Percentiles rank a stretch among this genome's conserved stretches.
Evolutionary conservation across 495 filamentous ascomycete genomes (phyloP).

Genomic region (Talaromyces nanjingensis): DNA sequence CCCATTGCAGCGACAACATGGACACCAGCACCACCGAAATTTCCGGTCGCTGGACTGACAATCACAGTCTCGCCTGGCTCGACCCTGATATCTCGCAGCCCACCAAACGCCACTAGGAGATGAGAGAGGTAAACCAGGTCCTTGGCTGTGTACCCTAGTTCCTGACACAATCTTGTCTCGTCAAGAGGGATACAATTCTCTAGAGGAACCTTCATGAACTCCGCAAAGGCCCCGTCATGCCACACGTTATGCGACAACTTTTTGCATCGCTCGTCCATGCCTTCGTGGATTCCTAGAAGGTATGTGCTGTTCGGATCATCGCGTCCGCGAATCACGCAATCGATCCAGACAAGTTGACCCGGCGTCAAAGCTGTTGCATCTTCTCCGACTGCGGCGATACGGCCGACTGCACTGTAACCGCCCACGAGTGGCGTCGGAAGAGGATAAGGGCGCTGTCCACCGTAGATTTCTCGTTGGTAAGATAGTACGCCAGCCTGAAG

Average conservation of each 20-base stretch:
- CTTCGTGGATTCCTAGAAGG: neutral
- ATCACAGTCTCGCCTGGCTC: conserved; percentile 42
- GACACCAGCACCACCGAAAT: conserved; percentile 36
- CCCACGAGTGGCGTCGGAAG: conserved; percentile 15
- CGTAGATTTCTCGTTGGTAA: conserved; percentile 16
- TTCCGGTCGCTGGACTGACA: conserved; percentile 40
- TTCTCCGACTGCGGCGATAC: conserved; percentile 34
- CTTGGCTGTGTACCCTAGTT: neutral
- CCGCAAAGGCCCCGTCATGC: conserved; percentile 37
- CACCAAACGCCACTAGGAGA: conserved; percentile 4
- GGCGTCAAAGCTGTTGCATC: conserved; percentile 35
- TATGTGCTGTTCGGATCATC: conserved; percentile 34
- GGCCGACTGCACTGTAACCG: conserved; percentile 30
- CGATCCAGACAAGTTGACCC: conserved; percentile 42
- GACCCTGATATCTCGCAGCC: conserved; percentile 26
- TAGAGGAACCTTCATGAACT: conserved; percentile 26
- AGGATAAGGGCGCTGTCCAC: conserved; percentile 12
- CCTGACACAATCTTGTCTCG: conserved; percentile 4
- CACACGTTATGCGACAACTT: conserved; percentile 34
- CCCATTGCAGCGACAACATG: conserved; percentile 38
- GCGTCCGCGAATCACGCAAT: conserved; percentile 33
- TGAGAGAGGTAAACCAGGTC: conserved; percentile 1
- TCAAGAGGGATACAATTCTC: conserved; percentile 7
- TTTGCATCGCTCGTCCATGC: conserved; percentile 11
- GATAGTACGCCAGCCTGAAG: conserved; percentile 14